Conservation (phyloP, 139 green algal genomes). For the Penium margaritaceum region DNA sequence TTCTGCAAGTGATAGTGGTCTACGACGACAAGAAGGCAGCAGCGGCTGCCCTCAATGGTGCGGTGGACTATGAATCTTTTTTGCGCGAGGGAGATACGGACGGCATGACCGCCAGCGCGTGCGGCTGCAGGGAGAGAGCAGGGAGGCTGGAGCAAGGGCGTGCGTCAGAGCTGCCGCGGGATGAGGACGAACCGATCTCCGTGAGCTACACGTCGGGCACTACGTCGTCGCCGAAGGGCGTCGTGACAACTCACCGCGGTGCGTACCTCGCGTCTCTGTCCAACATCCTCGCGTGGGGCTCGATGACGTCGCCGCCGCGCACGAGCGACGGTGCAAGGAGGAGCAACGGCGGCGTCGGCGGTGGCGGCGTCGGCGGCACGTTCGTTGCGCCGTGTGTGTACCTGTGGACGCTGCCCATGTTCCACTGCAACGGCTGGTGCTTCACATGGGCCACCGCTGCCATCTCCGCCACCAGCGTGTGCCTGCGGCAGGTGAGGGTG, state of each 20-base stretch:
- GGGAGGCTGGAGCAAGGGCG: not conserved
- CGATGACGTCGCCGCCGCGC: not conserved
- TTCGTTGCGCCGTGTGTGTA: too few species aligned
- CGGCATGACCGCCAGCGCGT: too few species aligned
- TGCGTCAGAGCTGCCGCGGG: not conserved
- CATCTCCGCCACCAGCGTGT: slow-evolving; percentile 23
- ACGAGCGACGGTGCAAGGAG: too few species aligned
- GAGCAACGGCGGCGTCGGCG: too few species aligned
- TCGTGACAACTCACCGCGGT: slow-evolving; percentile 1
- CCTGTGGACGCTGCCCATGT: slow-evolving; percentile 32
- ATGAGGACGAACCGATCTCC: slow-evolving; percentile 26
- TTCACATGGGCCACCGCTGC: slow-evolving; percentile 25
- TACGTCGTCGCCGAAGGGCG: slow-evolving; percentile 24
- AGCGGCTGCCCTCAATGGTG: too few species aligned
- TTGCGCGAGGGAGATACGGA: too few species aligned
- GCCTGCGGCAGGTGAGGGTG: slow-evolving; percentile 21
- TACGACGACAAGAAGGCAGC: too few species aligned
- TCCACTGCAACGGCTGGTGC: slow-evolving; percentile 43
- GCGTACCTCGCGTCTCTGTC: slow-evolving; percentile 7
- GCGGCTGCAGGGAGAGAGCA: not conserved
- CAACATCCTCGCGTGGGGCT: not conserved
- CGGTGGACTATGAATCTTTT: too few species aligned
- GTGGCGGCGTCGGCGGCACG: not conserved
- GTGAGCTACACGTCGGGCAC: slow-evolving; percentile 41
- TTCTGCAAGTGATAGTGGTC: too few species aligned